phyloP scores from a whole-genome alignment of 2,329 filamentous ascomycete genomes.

The Fusarium hainanense region DNA sequence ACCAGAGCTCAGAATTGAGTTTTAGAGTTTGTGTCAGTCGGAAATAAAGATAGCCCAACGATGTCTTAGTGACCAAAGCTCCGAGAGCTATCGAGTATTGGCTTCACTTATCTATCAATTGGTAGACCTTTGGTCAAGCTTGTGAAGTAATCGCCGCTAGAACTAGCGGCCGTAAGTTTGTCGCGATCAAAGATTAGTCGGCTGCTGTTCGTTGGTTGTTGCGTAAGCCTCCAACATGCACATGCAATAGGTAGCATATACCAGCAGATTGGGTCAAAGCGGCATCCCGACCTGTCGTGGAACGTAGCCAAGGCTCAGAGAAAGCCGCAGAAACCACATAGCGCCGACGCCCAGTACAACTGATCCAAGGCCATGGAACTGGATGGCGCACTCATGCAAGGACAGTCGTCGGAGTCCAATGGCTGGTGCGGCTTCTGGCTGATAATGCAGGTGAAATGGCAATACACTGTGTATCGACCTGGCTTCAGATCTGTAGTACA shows the following conservation, averaged over 20 bases:
- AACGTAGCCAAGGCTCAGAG: conserved; percentile 26
- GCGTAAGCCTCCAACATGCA: background rate
- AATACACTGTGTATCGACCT: background rate
- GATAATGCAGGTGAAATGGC: background rate
- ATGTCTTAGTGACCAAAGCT: background rate
- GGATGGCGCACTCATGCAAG: conserved; percentile 13
- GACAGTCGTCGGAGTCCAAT: background rate
- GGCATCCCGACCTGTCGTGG: conserved; percentile 19
- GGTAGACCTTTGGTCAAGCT: background rate
- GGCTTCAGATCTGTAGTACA: background rate
- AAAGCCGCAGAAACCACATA: conserved; percentile 16
- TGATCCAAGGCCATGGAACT: conserved; percentile 30
- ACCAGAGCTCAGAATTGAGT: background rate
- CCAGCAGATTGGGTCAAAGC: background rate
- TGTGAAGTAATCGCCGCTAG: background rate
- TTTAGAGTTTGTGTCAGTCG: background rate
- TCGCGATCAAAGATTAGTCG: background rate
- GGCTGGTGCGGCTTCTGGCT: background rate
- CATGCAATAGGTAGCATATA: background rate
- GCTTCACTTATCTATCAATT: background rate
- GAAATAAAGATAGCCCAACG: background rate
- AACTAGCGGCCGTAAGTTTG: background rate
- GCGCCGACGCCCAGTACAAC: conserved; percentile 2
- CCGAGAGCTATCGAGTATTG: background rate
- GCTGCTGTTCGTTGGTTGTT: background rate